Evolutionary conservation across 176 grass and related monocot species (phyloP).

Genomic region (Poa pratensis): DNA sequence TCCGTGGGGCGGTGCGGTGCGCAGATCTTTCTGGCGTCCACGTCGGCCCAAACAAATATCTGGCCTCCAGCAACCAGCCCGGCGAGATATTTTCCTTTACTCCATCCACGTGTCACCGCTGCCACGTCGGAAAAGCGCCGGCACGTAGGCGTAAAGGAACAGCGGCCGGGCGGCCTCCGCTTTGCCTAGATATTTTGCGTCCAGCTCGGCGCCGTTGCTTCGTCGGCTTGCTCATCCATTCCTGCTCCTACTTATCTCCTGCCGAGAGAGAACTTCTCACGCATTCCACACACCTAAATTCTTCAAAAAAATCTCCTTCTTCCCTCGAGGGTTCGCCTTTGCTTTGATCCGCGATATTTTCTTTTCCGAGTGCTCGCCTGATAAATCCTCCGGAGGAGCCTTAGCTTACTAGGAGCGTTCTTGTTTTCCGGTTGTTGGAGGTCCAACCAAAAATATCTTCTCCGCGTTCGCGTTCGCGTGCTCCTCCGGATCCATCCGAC

Average conservation of each 20-base stretch:
- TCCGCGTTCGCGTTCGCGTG: background rate
- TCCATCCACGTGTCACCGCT: no score
- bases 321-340: no score
- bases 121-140: constrained; percentile 60
- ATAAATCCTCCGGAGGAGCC: no score
- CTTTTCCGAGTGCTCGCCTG: no score
- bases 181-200: background rate
- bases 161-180: background rate
- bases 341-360: no score
- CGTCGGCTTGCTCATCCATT: constrained; percentile 2
- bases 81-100: constrained; percentile 42
- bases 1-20: no score
- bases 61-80: background rate
- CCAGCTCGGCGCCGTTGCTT: background rate
- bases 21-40: background rate
- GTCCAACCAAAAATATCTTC: constrained; percentile 18
- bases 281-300: background rate
- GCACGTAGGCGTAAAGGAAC: constrained; percentile 52
- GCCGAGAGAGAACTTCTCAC: background rate
- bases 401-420: no score
- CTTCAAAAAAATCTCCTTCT: no score
- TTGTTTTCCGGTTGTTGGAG: constrained; percentile 25
- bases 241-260: background rate
- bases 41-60: constrained; percentile 55
- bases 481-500: background rate